Evolutionary conservation across 768 basidiomycete species (phyloP), one percentile per base, ranked within the genome.

Genomic region (Tricholoma matsutake): DNA sequence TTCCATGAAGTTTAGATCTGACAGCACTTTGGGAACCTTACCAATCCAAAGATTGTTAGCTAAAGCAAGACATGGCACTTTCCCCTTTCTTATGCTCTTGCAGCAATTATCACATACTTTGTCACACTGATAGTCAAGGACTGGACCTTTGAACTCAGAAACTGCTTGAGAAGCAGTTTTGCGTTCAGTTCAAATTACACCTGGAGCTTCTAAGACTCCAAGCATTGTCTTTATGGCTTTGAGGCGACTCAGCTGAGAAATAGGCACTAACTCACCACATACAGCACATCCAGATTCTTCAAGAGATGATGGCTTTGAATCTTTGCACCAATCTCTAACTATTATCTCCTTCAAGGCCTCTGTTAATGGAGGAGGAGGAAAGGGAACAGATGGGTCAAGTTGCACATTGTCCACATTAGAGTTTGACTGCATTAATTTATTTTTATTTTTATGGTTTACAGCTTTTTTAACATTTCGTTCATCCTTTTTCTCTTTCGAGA

Each of bases 321-420:
- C 55, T 31, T 56, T 56, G 55, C 55, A 56, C 35, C 35, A 56
- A 41, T 56, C 41, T 43, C 41, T 56, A 6, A 56, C 29, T 25
- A 56, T 29, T n/a, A 14, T 39, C 18, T 43, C 37, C 4, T 14
- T 39, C 55, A 56, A 16, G 13, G 6, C 37, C 28, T 25, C 22
- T 39, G 55, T 14, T 18, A 56, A 28, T 14, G 54, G n/a, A 20
- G 34, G 34, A 55, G 54, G 54, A 32, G 54, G 54, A 22, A 55
- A 55, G 14, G 54, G 18, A 34, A n/a, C 28, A 54, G 43, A 18
- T 41, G 35, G 35, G 13, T 35, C 35, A 35, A 35, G 35, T 35
- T 35, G 35, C 8, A 35, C 35, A 35, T 35, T 35, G 35, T 35
- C n/a, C n/a, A n/a, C n/a, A n/a, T n/a, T n/a, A n/a, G n/a, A n/a